Conservation (phyloP, 2,329 filamentous ascomycete species). For the Xylaria digitata region DNA sequence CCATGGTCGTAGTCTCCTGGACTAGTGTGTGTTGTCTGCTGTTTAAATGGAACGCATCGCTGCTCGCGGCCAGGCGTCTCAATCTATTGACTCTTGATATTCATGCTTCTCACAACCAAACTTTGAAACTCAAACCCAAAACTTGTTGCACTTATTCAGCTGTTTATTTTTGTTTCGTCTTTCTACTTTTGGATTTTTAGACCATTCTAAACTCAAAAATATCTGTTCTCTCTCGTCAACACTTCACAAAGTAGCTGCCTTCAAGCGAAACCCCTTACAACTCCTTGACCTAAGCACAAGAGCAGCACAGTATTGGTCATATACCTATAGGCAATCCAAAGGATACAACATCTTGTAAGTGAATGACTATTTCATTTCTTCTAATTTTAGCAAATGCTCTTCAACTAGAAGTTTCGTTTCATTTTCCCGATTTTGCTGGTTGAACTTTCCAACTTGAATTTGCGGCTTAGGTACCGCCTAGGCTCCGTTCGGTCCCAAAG, state of each 20-base stretch:
- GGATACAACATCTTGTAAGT: constrained; percentile 6
- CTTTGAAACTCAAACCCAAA: constrained; percentile 2
- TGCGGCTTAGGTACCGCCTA: neutral
- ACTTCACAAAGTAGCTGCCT: neutral
- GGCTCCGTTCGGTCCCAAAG: neutral
- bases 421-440: neutral
- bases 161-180: neutral
- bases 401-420: neutral
- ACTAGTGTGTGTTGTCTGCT: constrained; percentile 27
- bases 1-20: neutral
- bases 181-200: neutral
- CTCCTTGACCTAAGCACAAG: neutral
- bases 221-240: neutral
- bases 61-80: constrained; percentile 26
- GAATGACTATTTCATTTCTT: neutral
- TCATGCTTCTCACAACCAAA: constrained; percentile 7
- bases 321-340: neutral
- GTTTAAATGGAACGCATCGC: constrained; percentile 31
- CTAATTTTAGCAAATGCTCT: neutral
- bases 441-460: neutral
- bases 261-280: no score
- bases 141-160: neutral
- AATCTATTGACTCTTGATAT: constrained; percentile 12
- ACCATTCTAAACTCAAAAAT: neutral
- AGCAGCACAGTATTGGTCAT: neutral